Percentiles rank a stretch among this genome's conserved stretches.
phyloP scores from a whole-genome alignment of 352 stramenopile species.

The Aphanomyces euteiches region DNA sequence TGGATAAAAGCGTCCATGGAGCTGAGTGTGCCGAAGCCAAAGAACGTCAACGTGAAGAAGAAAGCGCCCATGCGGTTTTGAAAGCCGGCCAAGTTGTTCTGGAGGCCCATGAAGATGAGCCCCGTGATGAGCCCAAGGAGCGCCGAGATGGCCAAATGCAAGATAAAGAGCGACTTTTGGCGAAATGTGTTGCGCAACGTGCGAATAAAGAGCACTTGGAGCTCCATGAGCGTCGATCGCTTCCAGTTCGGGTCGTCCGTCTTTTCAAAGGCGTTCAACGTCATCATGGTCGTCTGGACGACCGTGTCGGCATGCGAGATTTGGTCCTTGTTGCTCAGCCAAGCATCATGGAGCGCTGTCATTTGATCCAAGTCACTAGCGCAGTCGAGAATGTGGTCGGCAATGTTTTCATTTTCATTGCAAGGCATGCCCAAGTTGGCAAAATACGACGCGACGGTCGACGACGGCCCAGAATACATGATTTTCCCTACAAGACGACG shows the following conservation, averaged over 20 bases:
- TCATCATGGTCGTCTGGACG: not conserved
- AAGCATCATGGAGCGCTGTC: slow-evolving; percentile 41
- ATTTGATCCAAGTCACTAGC: slow-evolving; percentile 62
- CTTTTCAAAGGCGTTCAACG: slow-evolving; percentile 30
- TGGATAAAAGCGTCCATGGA: slow-evolving; percentile 82
- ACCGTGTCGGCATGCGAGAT: not conserved
- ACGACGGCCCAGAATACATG: slow-evolving; percentile 15
- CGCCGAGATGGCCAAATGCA: slow-evolving; percentile 60
- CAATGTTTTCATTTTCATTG: slow-evolving; percentile 66
- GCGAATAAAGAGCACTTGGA: slow-evolving; percentile 65
- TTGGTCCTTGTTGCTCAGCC: not conserved
- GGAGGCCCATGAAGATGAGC: slow-evolving; percentile 77
- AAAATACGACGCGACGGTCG: slow-evolving; percentile 9
- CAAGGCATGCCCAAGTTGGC: slow-evolving; percentile 13
- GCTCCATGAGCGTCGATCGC: slow-evolving; percentile 50
- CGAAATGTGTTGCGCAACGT: slow-evolving; percentile 70
- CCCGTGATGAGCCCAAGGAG: slow-evolving; percentile 59
- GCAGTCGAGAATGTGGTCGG: slow-evolving; percentile 78
- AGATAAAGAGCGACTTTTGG: slow-evolving; percentile 61
- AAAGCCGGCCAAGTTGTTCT: slow-evolving; percentile 76
- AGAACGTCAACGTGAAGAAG: slow-evolving; percentile 84
- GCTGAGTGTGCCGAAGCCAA: slow-evolving; percentile 78
- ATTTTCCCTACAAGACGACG: slow-evolving; percentile 7
- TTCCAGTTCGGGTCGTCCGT: slow-evolving; percentile 29
- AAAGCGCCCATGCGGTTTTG: slow-evolving; percentile 82